Base-by-base conservation (phyloP, 2,329 filamentous ascomycete species). In the Monascus ruber region DNA sequence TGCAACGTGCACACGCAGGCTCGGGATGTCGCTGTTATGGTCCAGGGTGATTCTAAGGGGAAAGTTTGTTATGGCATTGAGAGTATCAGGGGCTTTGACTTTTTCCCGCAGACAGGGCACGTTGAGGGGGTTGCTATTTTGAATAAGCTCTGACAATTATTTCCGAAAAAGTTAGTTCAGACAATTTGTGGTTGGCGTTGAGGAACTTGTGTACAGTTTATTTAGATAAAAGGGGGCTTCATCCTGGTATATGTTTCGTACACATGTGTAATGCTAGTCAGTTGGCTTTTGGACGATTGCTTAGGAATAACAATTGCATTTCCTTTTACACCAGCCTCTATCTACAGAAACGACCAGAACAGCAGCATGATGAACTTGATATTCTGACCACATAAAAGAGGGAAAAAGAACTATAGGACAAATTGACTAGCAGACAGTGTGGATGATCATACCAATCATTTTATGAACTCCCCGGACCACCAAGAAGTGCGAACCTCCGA, bases 1-100 rank as follows among this genome's bases (percentile, higher is more conserved):
- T 98, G 91, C 54, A 98, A 98, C 55, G 91, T 98, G 47, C 91
- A 98, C 59, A 96, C 89, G 6, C 91, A 96, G 72, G 91, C 91
- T 9, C 71, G 91, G 38, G 91, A 98, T 63, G 80, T 98, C 1
- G 91, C 88, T 0, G 77, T 89, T 44, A 65, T 98, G 53, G 86
- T 96, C 1, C 73, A 81, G 29, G 87, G 88, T 9, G 53, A 58
- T 24, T 52, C 54, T 35, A 51, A 54, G 37, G 48, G 51, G 31
- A 53, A 61, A 34, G 56, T 56, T 62, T 37, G 72, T 45, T 98
- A 95, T 63, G 77, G 81, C 60, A 84, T 98, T 58, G 89, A 96
- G 71, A 94, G 84, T 56, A 64, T 98, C 35, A 73, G 83, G 35
- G 91, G 89, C 0, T 96, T 96, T 56, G 91, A 98, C 59, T 96